phyloP scores from a whole-genome alignment of 2,329 filamentous ascomycete genomes.

The Xylariales sp. region DNA sequence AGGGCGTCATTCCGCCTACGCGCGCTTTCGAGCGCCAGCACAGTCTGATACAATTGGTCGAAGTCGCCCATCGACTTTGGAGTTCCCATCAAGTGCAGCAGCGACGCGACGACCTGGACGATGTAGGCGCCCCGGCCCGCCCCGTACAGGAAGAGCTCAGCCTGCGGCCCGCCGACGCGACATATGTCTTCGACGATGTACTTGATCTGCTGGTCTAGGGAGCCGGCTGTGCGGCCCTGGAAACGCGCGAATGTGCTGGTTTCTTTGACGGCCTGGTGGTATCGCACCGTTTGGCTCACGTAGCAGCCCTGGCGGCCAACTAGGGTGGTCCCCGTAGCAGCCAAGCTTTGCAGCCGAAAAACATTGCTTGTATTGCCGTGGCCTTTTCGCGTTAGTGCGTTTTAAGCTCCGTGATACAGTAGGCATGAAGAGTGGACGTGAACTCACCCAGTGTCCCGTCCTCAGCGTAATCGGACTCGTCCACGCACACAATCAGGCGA shows the following conservation, averaged over 20 bases:
- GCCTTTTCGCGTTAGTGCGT: conserved; percentile 25
- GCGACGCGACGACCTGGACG: conserved; percentile 26
- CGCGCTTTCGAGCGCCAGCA: conserved; percentile 15
- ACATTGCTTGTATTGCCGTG: conserved; percentile 29
- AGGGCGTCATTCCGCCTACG: conserved; percentile 17
- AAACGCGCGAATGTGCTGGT: conserved; percentile 12
- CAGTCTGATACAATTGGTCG: conserved; percentile 29
- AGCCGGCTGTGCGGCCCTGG: conserved; percentile 12
- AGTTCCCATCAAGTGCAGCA: conserved; percentile 21
- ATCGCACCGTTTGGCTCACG: conserved; percentile 22
- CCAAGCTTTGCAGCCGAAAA: conserved; percentile 21
- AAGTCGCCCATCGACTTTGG: conserved; percentile 28
- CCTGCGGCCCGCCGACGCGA: neutral
- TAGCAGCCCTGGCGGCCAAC: conserved; percentile 10
- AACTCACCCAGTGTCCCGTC: conserved; percentile 31
- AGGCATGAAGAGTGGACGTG: neutral
- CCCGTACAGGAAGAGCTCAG: conserved; percentile 30
- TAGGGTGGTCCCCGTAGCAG: conserved; percentile 14
- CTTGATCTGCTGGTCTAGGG: conserved; percentile 29
- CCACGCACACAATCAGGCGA: conserved; percentile 30
- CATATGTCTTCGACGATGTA: conserved; percentile 29
- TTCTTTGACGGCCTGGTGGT: conserved; percentile 24
- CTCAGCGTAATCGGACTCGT: conserved; percentile 28
- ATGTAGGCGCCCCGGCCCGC: conserved; percentile 28
- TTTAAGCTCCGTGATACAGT: neutral